Evolutionary conservation across 179 eudicot genomes (phyloP), one percentile per base, ranked within the genome.

Genomic region (Heliamphora pulchella): DNA sequence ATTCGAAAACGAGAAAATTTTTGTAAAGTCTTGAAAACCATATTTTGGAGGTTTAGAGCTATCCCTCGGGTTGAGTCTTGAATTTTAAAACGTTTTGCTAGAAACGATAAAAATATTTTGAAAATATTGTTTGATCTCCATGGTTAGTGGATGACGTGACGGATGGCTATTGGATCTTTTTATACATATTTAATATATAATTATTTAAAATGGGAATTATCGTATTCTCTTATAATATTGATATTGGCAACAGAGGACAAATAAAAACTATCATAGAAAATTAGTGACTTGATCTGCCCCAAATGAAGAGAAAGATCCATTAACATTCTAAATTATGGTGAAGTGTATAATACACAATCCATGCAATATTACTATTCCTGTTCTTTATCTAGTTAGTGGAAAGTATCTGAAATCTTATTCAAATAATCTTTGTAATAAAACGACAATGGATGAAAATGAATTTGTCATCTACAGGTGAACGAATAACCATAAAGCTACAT

Each of bases 371-470:
- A 3, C n/a, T 0, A 79, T 54, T 3, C 44, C 18, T 4, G 44
- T 58, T 6, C 82, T 79, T 0, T 79, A 82, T 55, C 81, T 81
- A 84, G 9, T 4, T 0, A n/a, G 76, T 1, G 46, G 14, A 10
- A 59, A 20, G 5, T 81, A 82, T n/a, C 39, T 57, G 0, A 84
- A 84, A 3, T 4, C 51, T 47, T 81, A 44, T 22, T 82, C 87
- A 3, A 84, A 81, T n/a, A 44, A 4, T 0, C 79, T 67, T 46
- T 7, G 10, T 17, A 47, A 69, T 17, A 0, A 10, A 0, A 84
- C 82, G 0, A 18, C 51, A 0, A 31, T 81, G 22, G 78, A 84
- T 70, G 73, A 2, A 66, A 81, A 17, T 39, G 83, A 82, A 0
- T 85, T 20, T 15, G 76, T 78, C 0, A 6, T 77, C 0, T 77